These are phyloP conservation scores for Brassica incana DNA, from an alignment of 345 rosid species.

Conservation along the genomic window DNA sequence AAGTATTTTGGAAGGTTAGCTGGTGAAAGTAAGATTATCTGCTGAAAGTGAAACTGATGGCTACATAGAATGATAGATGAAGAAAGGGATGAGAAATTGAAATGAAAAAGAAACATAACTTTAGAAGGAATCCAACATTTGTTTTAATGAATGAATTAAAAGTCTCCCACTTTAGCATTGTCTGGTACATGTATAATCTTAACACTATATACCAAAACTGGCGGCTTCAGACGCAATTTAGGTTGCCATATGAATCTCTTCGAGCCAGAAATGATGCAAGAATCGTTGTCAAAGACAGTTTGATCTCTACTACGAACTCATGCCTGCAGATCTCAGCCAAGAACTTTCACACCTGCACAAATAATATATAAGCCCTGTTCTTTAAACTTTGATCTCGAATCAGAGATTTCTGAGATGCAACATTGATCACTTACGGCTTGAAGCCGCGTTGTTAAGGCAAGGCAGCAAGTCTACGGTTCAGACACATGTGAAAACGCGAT, in stretches of 20 bases:
- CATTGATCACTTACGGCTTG: slow-evolving; percentile 24
- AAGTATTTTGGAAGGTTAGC: too few species aligned
- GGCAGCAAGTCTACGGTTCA: slow-evolving; percentile 25
- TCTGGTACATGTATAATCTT: slow-evolving; percentile 21
- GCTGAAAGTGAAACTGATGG: neutral
- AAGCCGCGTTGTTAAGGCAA: slow-evolving; percentile 6
- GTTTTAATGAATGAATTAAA: slow-evolving; percentile 17
- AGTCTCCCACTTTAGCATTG: slow-evolving; percentile 8
- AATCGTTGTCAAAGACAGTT: slow-evolving; percentile 16
- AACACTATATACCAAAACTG: slow-evolving; percentile 39
- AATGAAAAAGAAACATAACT: neutral
- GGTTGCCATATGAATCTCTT: slow-evolving; percentile 24
- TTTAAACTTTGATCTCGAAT: neutral
- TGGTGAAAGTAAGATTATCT: too few species aligned
- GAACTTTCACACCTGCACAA: slow-evolving; percentile 25
- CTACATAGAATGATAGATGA: neutral
- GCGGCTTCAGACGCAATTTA: slow-evolving; percentile 29
- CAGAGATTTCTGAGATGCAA: neutral
- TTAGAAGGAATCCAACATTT: slow-evolving; percentile 6
- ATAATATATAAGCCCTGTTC: neutral
- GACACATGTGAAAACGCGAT: slow-evolving; percentile 13
- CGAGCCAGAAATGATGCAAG: slow-evolving; percentile 31
- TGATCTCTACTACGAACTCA: slow-evolving; percentile 19
- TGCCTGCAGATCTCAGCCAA: slow-evolving; percentile 23
- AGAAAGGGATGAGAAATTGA: neutral